A percentile compares a stretch with the other conserved stretches of the same genome.
Evolutionary conservation across 768 basidiomycete species (phyloP).

Genomic region (Suillus luteus): DNA sequence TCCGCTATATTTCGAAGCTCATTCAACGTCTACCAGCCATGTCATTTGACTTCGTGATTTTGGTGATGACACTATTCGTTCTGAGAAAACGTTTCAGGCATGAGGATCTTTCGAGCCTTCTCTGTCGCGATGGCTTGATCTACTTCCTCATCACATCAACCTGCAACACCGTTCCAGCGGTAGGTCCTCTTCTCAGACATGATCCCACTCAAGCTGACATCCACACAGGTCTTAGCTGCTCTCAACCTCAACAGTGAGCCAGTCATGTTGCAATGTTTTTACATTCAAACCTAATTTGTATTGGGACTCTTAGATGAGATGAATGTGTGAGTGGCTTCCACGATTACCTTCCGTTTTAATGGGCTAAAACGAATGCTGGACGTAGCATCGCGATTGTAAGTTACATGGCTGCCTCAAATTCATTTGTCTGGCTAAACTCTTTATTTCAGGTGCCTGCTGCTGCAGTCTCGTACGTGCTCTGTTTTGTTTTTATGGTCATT

Average conservation of each 20-base stretch:
- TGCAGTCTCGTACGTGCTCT: conserved; percentile 54
- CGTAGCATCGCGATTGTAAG: conserved; percentile 54
- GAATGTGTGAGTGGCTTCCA: conserved; percentile 53
- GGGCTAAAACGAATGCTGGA: not conserved
- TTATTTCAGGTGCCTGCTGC: conserved; percentile 60
- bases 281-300: conserved; percentile 12
- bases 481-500: conserved; percentile 9
- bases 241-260: conserved; percentile 60
- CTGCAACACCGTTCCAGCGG: conserved; percentile 69
- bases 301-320: conserved; percentile 46
- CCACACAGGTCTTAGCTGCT: conserved; percentile 52
- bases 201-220: not conserved
- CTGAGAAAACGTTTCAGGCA: conserved; percentile 47
- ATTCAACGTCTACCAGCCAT: conserved; percentile 47
- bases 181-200: conserved; percentile 35
- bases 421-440: conserved; percentile 5
- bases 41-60: conserved; percentile 65
- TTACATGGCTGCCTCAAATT: conserved; percentile 16
- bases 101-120: conserved; percentile 65
- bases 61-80: conserved; percentile 55
- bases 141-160: conserved; percentile 68
- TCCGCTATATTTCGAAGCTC: conserved; percentile 7
- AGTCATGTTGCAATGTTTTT: conserved; percentile 1
- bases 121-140: conserved; percentile 74
- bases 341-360: not conserved